Conservation (phyloP, 176 grass and related monocot species). For the Musa beccarii region DNA sequence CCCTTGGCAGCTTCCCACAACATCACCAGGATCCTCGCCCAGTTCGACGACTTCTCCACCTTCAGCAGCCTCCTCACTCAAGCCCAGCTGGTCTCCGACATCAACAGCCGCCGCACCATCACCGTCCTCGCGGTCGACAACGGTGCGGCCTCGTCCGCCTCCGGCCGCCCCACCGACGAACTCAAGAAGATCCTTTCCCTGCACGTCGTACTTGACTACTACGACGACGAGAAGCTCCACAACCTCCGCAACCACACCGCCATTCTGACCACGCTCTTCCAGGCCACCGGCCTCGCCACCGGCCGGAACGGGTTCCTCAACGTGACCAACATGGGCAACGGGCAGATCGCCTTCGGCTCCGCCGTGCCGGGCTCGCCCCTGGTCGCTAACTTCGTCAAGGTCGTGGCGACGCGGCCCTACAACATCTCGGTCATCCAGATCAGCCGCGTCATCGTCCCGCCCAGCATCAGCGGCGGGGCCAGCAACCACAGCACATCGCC, state of each 20-base stretch:
- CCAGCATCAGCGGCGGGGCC: background rate
- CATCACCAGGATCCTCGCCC: constrained; percentile 45
- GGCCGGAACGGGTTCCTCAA: constrained; percentile 15
- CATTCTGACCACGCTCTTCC: constrained; percentile 30
- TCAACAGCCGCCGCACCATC: constrained; percentile 29
- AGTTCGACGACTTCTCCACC: constrained; percentile 26
- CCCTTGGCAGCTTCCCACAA: constrained; percentile 25
- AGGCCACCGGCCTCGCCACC: constrained; percentile 7
- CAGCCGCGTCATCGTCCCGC: background rate
- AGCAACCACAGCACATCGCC: background rate
- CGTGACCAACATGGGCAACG: constrained; percentile 6
- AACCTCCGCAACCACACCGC: background rate
- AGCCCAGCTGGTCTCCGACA: constrained; percentile 34
- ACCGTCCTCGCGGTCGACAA: constrained; percentile 51
- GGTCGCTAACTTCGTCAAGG: background rate
- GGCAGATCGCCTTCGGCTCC: constrained; percentile 3
- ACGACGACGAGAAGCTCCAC: constrained; percentile 32
- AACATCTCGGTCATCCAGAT: constrained; percentile 15
- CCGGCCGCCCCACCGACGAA: background rate
- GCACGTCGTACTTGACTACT: constrained; percentile 49
- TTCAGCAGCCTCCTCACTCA: constrained; percentile 41
- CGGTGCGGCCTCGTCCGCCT: constrained; percentile 12
- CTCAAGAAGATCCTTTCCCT: constrained; percentile 25
- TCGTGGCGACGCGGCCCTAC: constrained; percentile 1
- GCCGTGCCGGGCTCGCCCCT: background rate